Evolutionary conservation across 108 stramenopile genomes (phyloP).

Genomic region (Skeletonema marinoi): DNA sequence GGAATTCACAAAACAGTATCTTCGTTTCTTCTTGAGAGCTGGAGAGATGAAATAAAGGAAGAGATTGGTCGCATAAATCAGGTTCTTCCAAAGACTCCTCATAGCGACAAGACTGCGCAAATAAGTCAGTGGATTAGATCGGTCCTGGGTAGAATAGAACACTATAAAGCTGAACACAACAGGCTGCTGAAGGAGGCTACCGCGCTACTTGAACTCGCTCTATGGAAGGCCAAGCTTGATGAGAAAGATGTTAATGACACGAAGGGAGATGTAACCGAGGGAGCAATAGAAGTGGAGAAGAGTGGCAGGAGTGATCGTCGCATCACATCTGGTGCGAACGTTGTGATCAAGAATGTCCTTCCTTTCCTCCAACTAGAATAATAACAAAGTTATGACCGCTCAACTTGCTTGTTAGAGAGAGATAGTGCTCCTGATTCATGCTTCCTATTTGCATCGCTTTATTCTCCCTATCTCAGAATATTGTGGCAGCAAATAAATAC

Average conservation of each 20-base stretch:
- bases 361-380: not conserved
- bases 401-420: no score
- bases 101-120: no score
- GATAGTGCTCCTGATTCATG: no score
- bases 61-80: not conserved
- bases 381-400: no score
- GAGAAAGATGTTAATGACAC: not conserved
- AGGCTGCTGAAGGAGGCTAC: not conserved
- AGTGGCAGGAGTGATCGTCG: not conserved
- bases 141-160: not conserved
- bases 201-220: not conserved
- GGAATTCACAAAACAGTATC: not conserved
- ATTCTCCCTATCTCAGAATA: no score
- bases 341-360: not conserved
- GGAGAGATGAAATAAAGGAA: not conserved
- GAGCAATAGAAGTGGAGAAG: not conserved
- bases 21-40: not conserved
- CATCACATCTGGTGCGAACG: not conserved
- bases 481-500: no score
- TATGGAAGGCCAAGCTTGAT: not conserved
- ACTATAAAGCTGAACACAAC: not conserved
- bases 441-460: no score
- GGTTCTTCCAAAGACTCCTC: not conserved
- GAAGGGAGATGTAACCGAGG: not conserved
- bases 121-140: no score